Conservation (phyloP, 1,284 basidiomycete genomes). For the Rhodofomes roseus region DNA sequence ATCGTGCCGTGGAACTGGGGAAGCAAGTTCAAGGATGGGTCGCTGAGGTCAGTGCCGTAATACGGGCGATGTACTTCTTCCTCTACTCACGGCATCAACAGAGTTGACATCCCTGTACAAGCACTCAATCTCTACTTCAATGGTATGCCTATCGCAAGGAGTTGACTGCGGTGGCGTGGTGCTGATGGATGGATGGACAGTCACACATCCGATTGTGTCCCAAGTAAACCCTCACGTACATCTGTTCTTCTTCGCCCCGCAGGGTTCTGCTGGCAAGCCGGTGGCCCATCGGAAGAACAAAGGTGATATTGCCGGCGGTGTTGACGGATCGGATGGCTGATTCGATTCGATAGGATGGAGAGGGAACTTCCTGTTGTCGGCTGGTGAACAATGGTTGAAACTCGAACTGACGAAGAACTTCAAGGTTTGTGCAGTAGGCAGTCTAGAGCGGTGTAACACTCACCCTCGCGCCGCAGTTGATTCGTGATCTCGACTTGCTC, state of each 20-base stretch:
- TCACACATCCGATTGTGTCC: slow-evolving; percentile 93
- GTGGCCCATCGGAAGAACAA: slow-evolving; percentile 91
- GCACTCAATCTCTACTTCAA: slow-evolving; percentile 93
- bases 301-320: slow-evolving; percentile 42
- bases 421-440: slow-evolving; percentile 46
- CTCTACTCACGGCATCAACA: slow-evolving; percentile 19
- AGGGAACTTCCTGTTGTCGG: slow-evolving; percentile 92
- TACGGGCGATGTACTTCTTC: neutral
- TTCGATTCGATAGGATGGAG: slow-evolving; percentile 67
- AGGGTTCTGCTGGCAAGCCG: slow-evolving; percentile 91
- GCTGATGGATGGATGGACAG: slow-evolving; percentile 38
- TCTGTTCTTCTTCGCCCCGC: slow-evolving; percentile 95
- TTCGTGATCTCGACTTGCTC: slow-evolving; percentile 88
- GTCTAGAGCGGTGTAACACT: neutral
- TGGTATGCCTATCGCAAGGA: slow-evolving; percentile 37
- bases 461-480: slow-evolving; percentile 48
- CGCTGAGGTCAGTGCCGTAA: slow-evolving; percentile 53
- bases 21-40: slow-evolving; percentile 89
- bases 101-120: slow-evolving; percentile 93
- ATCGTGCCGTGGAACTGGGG: slow-evolving; percentile 95
- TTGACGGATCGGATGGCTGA: neutral
- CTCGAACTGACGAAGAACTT: slow-evolving; percentile 95
- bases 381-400: slow-evolving; percentile 91
- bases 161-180: neutral
- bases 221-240: slow-evolving; percentile 98